Evolutionary conservation across 2,329 filamentous ascomycete genomes (phyloP).

Genomic region (Aspergillus novoparasiticus): DNA sequence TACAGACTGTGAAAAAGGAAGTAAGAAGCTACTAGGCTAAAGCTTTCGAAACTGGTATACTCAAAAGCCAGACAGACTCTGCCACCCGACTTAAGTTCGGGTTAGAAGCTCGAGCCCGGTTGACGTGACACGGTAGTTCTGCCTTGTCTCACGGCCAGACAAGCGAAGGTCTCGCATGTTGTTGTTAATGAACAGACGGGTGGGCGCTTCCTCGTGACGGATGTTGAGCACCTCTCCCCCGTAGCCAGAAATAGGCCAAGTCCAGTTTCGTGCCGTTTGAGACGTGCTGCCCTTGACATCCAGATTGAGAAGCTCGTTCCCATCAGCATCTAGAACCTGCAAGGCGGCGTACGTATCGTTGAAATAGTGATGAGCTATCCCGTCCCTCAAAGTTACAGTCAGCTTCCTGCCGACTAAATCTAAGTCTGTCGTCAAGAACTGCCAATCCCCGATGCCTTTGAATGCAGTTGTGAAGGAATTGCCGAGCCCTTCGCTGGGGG

Average conservation of each 20-base stretch:
- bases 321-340: neutral
- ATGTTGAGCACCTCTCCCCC: neutral
- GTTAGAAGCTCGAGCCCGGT: neutral
- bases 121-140: neutral
- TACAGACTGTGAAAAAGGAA: no score
- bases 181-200: neutral
- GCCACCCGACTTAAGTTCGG: neutral
- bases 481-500: neutral
- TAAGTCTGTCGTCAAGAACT: neutral
- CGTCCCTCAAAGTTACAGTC: neutral
- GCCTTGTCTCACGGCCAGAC: neutral
- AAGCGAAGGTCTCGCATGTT: neutral
- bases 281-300: neutral
- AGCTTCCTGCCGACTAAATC: neutral
- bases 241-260: neutral
- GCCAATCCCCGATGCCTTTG: neutral
- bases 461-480: neutral
- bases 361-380: neutral
- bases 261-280: neutral
- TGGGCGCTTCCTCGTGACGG: neutral
- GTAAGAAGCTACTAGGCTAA: no score
- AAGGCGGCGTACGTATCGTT: neutral
- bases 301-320: neutral
- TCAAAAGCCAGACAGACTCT: neutral
- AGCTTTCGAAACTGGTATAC: no score